These are phyloP conservation scores for Scopulariopsis brevicaulis DNA, from an alignment of 2,329 filamentous ascomycete genomes.

Conservation along the genomic window DNA sequence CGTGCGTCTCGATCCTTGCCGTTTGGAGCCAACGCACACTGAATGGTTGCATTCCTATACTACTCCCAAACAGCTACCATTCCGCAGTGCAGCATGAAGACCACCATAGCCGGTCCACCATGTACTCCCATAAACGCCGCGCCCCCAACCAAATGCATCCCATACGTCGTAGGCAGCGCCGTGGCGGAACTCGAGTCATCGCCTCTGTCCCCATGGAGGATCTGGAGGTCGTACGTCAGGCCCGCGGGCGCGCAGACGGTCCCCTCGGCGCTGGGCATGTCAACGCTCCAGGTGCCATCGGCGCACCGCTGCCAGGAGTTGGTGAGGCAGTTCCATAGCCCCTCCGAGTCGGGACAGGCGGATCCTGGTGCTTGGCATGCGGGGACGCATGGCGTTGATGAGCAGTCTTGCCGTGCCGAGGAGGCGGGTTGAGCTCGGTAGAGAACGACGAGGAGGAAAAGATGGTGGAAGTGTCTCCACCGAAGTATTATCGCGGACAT, in stretches of 20 bases:
- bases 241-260: conserved; percentile 33
- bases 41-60: neutral
- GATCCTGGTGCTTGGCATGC: conserved; percentile 10
- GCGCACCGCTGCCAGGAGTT: conserved; percentile 38
- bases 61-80: neutral
- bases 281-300: conserved; percentile 30
- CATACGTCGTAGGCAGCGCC: neutral
- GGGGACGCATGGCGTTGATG: neutral
- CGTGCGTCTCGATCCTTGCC: neutral
- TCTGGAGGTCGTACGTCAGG: conserved; percentile 25
- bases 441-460: conserved; percentile 2
- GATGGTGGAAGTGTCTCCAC: neutral
- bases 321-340: conserved; percentile 44
- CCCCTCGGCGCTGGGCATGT: conserved; percentile 29
- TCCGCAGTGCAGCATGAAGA: neutral
- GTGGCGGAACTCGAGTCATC: neutral
- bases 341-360: conserved; percentile 27
- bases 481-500: neutral
- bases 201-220: conserved; percentile 11
- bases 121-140: neutral
- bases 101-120: neutral
- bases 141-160: neutral
- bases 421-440: conserved; percentile 1
- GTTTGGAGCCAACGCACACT: neutral
- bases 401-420: conserved; percentile 11